phyloP scores from a whole-genome alignment of 352 stramenopile species.

The Phytophthora niederhauseri region DNA sequence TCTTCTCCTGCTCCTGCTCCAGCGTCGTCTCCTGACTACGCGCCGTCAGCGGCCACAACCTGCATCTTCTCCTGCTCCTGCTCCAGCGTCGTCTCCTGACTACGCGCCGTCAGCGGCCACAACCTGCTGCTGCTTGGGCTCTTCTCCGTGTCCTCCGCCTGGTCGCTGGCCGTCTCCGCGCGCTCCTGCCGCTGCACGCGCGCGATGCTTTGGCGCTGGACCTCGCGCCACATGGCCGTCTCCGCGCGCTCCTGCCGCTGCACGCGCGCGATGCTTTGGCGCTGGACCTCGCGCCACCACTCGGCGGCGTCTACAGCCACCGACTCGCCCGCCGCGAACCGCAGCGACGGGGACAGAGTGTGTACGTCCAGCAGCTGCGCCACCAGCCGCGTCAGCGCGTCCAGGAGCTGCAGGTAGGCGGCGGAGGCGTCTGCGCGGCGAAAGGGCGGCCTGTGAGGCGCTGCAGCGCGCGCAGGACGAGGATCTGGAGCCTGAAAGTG shows the following conservation, averaged over 20 bases:
- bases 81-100: slow-evolving; percentile 3
- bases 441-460: neutral
- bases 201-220: slow-evolving; percentile 39
- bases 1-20: neutral
- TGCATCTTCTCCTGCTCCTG: slow-evolving; percentile 1
- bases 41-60: slow-evolving; percentile 21
- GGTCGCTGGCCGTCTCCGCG: neutral
- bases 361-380: slow-evolving; percentile 47
- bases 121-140: slow-evolving; percentile 7
- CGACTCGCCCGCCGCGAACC: slow-evolving; percentile 34
- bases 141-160: slow-evolving; percentile 2
- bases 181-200: slow-evolving; percentile 17
- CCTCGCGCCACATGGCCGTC: slow-evolving; percentile 40
- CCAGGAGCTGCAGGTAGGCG: slow-evolving; percentile 40
- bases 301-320: slow-evolving; percentile 40
- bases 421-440: neutral
- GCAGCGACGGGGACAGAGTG: slow-evolving; percentile 41
- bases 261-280: slow-evolving; percentile 27
- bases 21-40: slow-evolving; percentile 8
- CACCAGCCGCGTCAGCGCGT: slow-evolving; percentile 37
- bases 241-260: slow-evolving; percentile 11
- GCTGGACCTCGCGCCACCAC: slow-evolving; percentile 57
- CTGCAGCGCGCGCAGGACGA: neutral
- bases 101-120: slow-evolving; percentile 18
- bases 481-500: neutral